Evolutionary conservation across 2,329 filamentous ascomycete genomes (phyloP), one percentile per base, ranked within the genome.

Genomic region (Alternaria longipes): DNA sequence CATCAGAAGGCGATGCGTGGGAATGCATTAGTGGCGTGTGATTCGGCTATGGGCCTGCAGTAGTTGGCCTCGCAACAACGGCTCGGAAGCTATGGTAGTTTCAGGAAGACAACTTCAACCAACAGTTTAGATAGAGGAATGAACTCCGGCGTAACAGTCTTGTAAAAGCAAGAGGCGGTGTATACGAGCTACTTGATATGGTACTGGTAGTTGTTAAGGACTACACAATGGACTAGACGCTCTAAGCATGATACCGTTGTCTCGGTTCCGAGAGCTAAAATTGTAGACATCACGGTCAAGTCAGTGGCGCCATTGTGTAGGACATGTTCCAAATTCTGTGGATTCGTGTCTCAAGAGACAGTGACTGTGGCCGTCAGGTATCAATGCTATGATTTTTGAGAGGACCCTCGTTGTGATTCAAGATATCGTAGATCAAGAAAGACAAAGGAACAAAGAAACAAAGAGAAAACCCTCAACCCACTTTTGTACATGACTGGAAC

Each of bases 401-500:
- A 55, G 56, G 41, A 51, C 44, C 46, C 34, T 52, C 60, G 50
- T 56, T 54, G 55, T 47, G 58, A 62, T 66, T 64, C 66, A 60
- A 63, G 53, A 63, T 52, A 34, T 51, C 54, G 46, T 61, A 67
- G 64, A 63, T 62, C 62, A 52, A 60, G 55, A 63, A 42, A 36
- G 41, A 32, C 56, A 32, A 53, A 40, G 34, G 30, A 47, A 50
- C 46, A 54, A 62, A 54, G 44, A 36, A 63, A 59, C 47, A 49
- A 56, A 40, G 45, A 45, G 56, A 66, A 65, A 58, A 63, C 50
- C 59, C 52, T 62, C 65, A 64, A 59, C 64, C 67, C 69, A 60
- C 65, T 76, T 74, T 75, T 76, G 60, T 76, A 76, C 73, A 76
- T 67, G 66, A 70, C 63, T 63, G 61, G 47, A 44, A 54, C 24